Percentiles rank a stretch among this genome's conserved stretches.
phyloP scores from a whole-genome alignment of 2,329 filamentous ascomycete species.

The Fusarium lyarnte region DNA sequence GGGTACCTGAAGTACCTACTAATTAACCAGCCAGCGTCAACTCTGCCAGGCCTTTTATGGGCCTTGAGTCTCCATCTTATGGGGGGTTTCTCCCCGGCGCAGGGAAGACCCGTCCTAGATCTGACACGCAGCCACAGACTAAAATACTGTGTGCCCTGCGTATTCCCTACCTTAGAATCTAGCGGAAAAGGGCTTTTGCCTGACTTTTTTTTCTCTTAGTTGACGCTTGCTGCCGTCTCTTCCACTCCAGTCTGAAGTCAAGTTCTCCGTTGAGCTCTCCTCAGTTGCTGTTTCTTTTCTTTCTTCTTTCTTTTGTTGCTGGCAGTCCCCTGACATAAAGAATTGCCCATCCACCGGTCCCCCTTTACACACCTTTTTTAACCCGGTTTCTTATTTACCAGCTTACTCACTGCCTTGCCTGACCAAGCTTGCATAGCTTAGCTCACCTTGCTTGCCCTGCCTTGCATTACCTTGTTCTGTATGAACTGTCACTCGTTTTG shows the following conservation, averaged over 20 bases:
- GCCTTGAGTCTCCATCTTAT: conserved; percentile 20
- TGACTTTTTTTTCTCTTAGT: conserved; percentile 22
- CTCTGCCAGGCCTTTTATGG: conserved; percentile 20
- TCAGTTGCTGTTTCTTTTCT: conserved; percentile 3
- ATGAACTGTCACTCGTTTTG: conserved; percentile 14
- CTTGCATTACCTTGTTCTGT: conserved; percentile 9
- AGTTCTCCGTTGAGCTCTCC: background rate
- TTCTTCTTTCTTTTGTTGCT: background rate
- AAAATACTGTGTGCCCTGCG: conserved; percentile 35
- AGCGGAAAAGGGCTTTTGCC: conserved; percentile 27
- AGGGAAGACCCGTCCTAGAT: conserved; percentile 44
- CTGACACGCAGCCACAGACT: conserved; percentile 44
- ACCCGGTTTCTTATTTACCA: background rate
- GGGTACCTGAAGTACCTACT: conserved; percentile 19
- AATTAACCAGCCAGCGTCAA: conserved; percentile 29
- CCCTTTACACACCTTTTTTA: conserved; percentile 10
- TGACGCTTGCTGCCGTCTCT: conserved; percentile 14
- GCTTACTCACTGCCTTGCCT: background rate
- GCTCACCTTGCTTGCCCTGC: conserved; percentile 1
- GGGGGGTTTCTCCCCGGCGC: conserved; percentile 30
- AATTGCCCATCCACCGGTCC: conserved; percentile 19
- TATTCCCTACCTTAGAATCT: background rate
- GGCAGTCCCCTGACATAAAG: conserved; percentile 17
- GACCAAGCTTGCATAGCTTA: conserved; percentile 11
- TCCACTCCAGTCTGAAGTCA: conserved; percentile 1